These are phyloP conservation scores for Cercospora brassicicola DNA, from an alignment of 2,329 filamentous ascomycete genomes.

Conservation along the genomic window DNA sequence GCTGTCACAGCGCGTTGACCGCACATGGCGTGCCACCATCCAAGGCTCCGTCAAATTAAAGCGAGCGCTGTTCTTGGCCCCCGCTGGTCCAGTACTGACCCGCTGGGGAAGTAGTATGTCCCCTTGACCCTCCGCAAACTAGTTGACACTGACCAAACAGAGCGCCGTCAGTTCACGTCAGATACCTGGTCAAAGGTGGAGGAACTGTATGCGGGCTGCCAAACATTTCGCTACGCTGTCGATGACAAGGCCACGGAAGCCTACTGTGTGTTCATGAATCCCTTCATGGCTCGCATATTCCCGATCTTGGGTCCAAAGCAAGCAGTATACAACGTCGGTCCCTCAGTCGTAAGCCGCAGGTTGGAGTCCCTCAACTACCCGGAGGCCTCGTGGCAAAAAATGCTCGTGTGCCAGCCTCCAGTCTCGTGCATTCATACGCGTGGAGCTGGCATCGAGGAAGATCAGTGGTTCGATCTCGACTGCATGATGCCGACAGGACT, in stretches of 20 bases:
- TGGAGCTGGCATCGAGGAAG: too few species aligned
- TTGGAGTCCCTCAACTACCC: background rate
- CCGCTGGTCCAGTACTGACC: background rate
- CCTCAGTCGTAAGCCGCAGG: background rate
- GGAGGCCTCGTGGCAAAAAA: constrained; percentile 5
- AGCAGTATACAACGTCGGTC: background rate
- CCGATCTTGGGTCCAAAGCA: background rate
- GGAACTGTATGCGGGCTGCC: too few species aligned
- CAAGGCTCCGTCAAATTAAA: background rate
- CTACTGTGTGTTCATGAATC: background rate
- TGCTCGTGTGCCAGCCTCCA: constrained; percentile 6
- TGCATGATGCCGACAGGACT: background rate
- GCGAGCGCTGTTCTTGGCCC: background rate
- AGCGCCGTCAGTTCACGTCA: too few species aligned
- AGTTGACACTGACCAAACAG: too few species aligned
- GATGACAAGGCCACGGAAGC: background rate
- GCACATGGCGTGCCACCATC: background rate
- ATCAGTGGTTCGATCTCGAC: background rate
- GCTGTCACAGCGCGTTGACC: constrained; percentile 6
- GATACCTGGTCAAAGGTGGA: too few species aligned
- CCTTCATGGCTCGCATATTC: background rate
- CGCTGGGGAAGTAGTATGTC: too few species aligned
- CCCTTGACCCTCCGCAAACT: too few species aligned
- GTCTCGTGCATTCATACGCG: background rate
- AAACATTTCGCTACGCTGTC: background rate